These are phyloP conservation scores for Fusarium lyarnte DNA, from an alignment of 2,329 filamentous ascomycete species.

Conservation along the genomic window DNA sequence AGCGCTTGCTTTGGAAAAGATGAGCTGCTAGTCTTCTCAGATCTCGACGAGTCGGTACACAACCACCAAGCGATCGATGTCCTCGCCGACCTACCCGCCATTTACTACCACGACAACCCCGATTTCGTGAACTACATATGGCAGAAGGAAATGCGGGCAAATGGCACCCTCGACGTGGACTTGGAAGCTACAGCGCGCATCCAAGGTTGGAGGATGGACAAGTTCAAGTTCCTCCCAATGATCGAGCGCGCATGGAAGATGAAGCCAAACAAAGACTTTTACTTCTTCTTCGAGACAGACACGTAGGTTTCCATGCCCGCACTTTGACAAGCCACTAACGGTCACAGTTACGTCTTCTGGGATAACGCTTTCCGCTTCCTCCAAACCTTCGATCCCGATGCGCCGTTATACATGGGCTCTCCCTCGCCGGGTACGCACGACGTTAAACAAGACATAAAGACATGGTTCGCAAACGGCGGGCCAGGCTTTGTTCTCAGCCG, in stretches of 20 bases:
- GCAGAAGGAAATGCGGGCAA: slow-evolving; percentile 49
- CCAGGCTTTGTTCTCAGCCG: slow-evolving; percentile 58
- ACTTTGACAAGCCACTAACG: neutral
- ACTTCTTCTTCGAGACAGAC: slow-evolving; percentile 66
- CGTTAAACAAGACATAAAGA: slow-evolving; percentile 44
- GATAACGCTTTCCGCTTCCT: slow-evolving; percentile 60
- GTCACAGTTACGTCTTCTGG: slow-evolving; percentile 43
- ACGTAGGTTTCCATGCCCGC: slow-evolving; percentile 51
- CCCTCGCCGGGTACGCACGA: slow-evolving; percentile 53
- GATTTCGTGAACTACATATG: slow-evolving; percentile 53
- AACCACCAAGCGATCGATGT: slow-evolving; percentile 57
- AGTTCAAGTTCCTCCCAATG: slow-evolving; percentile 67
- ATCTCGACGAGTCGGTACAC: slow-evolving; percentile 57
- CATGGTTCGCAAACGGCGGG: slow-evolving; percentile 61
- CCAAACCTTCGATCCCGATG: slow-evolving; percentile 56
- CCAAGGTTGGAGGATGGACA: slow-evolving; percentile 63
- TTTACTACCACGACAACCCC: slow-evolving; percentile 50
- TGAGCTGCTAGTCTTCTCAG: slow-evolving; percentile 60
- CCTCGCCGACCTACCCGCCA: slow-evolving; percentile 55
- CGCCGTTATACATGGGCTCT: slow-evolving; percentile 60
- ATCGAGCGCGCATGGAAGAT: slow-evolving; percentile 59
- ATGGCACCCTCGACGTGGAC: slow-evolving; percentile 47
- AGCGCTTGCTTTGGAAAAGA: slow-evolving; percentile 59
- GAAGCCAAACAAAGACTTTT: slow-evolving; percentile 61
- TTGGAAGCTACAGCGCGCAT: slow-evolving; percentile 46